Percentiles rank a stretch among this genome's conserved stretches.
Conservation (phyloP, 257 asterid genomes). For the Solanum pennellii region DNA sequence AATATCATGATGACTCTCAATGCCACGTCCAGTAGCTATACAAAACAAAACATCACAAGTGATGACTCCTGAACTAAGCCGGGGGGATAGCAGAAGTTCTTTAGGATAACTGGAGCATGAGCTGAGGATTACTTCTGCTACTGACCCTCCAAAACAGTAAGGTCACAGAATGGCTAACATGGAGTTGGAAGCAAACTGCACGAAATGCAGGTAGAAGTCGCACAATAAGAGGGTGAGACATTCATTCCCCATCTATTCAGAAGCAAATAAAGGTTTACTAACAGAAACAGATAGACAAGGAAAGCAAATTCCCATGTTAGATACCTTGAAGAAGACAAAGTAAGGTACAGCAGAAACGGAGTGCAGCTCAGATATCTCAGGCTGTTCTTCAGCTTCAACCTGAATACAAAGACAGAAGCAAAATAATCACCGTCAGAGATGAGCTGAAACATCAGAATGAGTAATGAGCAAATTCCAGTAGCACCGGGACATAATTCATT, state of each 20-base stretch:
- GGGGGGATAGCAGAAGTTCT: background rate
- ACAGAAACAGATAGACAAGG: background rate
- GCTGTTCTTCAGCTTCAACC: slow-evolving; percentile 99
- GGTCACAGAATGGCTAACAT: background rate
- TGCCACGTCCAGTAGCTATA: background rate
- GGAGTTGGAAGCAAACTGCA: background rate
- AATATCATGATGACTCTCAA: background rate
- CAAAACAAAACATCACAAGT: background rate
- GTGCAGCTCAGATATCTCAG: slow-evolving; percentile 80
- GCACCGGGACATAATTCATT: background rate
- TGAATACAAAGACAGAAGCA: slow-evolving; percentile 1
- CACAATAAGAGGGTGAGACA: background rate
- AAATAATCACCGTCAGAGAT: background rate
- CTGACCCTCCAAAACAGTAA: background rate
- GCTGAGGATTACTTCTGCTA: background rate
- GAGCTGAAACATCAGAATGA: background rate
- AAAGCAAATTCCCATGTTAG: background rate
- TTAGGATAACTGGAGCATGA: background rate
- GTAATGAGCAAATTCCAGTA: background rate
- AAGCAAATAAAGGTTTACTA: background rate
- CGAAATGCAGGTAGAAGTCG: background rate
- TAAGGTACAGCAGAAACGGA: slow-evolving; percentile 85
- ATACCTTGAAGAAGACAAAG: slow-evolving; percentile 88
- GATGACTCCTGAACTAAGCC: background rate
- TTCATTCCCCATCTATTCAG: background rate